Evolutionary conservation across 2,329 filamentous ascomycete genomes (phyloP).

Genomic region (Exophiala alcalophila): DNA sequence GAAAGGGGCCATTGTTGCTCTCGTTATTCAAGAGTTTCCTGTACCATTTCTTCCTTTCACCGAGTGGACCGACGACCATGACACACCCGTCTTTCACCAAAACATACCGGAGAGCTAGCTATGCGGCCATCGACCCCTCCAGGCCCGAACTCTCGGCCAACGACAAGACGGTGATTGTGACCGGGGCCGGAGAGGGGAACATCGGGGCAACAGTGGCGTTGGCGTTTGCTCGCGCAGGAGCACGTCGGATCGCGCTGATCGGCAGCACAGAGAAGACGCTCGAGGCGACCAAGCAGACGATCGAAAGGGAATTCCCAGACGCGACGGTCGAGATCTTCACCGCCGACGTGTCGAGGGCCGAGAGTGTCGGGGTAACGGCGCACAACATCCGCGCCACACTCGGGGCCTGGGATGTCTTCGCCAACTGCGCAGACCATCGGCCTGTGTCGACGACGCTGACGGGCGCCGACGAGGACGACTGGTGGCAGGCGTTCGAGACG

Average conservation of each 20-base stretch:
- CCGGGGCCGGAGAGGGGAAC: constrained; percentile 52
- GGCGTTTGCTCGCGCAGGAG: constrained; percentile 55
- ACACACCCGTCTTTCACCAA: constrained; percentile 36
- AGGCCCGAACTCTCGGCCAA: constrained; percentile 34
- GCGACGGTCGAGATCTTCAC: constrained; percentile 40
- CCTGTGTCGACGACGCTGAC: constrained; percentile 32
- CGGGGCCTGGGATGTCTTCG: constrained; percentile 44
- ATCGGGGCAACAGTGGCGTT: constrained; percentile 54
- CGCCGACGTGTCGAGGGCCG: constrained; percentile 44
- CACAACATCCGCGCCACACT: constrained; percentile 34
- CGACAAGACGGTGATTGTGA: constrained; percentile 51
- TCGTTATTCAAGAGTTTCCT: no score
- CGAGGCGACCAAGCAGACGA: constrained; percentile 28
- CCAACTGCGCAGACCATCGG: constrained; percentile 47
- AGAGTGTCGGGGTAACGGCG: constrained; percentile 38
- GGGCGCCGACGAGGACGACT: constrained; percentile 39
- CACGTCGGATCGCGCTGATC: constrained; percentile 40
- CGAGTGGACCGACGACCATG: constrained; percentile 5
- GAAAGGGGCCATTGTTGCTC: no score
- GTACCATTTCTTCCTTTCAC: no score
- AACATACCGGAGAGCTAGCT: constrained; percentile 37
- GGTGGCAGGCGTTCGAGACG: constrained; percentile 47
- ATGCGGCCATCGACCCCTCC: constrained; percentile 42
- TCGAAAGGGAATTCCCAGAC: constrained; percentile 20
- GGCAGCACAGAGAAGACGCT: constrained; percentile 39